Base-by-base conservation (phyloP, 2,329 filamentous ascomycete species). In the Colletotrichum sp. region DNA sequence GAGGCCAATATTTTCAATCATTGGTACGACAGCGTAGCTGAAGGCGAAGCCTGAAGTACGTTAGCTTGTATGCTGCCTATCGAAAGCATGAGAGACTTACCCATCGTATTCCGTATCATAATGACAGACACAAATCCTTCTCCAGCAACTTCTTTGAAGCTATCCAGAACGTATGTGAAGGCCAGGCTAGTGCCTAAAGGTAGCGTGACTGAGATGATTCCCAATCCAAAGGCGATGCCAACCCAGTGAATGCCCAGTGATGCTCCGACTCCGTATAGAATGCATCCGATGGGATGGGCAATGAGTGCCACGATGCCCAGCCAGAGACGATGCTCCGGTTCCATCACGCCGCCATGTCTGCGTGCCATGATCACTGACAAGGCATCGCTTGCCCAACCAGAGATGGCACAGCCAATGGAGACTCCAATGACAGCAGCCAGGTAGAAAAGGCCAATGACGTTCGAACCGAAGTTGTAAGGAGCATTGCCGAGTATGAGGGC, bases 261-360 rank as follows among this genome's bases (percentile, higher is more conserved):
- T 30, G 80, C 80, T 1, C 79, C 78, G 4, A 80, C 77, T 8
- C 78, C 78, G 18, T 78, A 81, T n/a, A 81, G 68, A 2, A 81
- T 71, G 49, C 79, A 81, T 0, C 80, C 80, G 4, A 76, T 71
- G 5, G 80, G 80, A 44, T 81, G 80, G 13, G 77, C 73, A 6
- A 81, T 30, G 2, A 80, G 57, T 3, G 80, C 74, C 52, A 81
- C 65, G 18, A 76, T 26, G 15, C 76, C 80, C 4, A 77, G 77
- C 79, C 79, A 81, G 3, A 81, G 77, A 1, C 80, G 79, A 10
- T 81, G 79, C 62, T 81, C 80, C 2, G 80, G 80, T 18, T 81
- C 80, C 76, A 79, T 80, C 6, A 81, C 76, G 1, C 80, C 80
- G 9, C 76, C 75, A 21, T 80, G 81, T 21, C 77, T 64, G 4